phyloP scores from a whole-genome alignment of 116 monocot species.

The Dioscorea cayenensis region DNA sequence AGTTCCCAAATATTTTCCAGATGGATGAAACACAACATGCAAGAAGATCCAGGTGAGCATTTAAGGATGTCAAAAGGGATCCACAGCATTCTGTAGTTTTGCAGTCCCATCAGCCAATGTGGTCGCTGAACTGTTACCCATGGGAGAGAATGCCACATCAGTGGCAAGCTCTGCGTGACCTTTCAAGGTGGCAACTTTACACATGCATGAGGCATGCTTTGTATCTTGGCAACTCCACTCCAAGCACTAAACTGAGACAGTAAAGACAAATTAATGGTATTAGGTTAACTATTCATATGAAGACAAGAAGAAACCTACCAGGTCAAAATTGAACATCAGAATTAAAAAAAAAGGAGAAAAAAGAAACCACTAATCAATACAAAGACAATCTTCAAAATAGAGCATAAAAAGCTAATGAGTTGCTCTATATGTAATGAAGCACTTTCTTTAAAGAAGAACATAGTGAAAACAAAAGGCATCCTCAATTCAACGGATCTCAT shows the following conservation, averaged over 20 bases:
- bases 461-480: no score
- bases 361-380: no score
- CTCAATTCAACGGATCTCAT: no score
- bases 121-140: constrained; percentile 57
- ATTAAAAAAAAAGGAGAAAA: no score
- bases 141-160: constrained; percentile 86
- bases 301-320: no score
- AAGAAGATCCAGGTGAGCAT: constrained; percentile 81
- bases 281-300: no score
- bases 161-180: constrained; percentile 83
- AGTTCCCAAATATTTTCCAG: constrained; percentile 85
- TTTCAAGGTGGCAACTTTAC: constrained; percentile 60
- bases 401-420: no score
- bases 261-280: no score
- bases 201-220: constrained; percentile 79
- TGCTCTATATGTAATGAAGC: no score
- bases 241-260: constrained; percentile 44
- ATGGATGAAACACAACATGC: constrained; percentile 86
- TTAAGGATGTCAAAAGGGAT: constrained; percentile 52
- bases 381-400: no score
- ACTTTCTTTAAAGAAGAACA: no score
- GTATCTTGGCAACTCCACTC: constrained; percentile 77
- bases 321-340: no score
- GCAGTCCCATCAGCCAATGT: constrained; percentile 90
- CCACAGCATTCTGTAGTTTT: constrained; percentile 73